Conservation (phyloP, 129 eudicot genomes). For the Erigeron canadensis region DNA sequence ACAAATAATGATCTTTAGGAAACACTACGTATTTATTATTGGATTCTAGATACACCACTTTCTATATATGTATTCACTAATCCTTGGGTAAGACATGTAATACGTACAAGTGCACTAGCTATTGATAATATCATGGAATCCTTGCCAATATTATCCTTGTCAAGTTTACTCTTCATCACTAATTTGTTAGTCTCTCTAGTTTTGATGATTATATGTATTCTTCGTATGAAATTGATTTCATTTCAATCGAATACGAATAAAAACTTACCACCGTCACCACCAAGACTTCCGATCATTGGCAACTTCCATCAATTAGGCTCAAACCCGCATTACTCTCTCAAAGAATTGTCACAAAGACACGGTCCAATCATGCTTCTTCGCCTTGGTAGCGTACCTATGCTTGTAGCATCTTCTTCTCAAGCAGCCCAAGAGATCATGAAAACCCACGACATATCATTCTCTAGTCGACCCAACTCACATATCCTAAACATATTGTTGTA, state of each 20-base stretch:
- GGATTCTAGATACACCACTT: no score
- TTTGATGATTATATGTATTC: neutral
- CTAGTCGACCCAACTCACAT: conserved; percentile 26
- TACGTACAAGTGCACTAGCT: no score
- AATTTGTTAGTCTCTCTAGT: neutral
- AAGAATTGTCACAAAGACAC: conserved; percentile 30
- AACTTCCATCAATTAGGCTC: conserved; percentile 48
- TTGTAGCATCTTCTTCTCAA: conserved; percentile 28
- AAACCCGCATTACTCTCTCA: conserved; percentile 37
- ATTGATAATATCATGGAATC: neutral
- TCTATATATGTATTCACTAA: no score
- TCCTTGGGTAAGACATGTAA: no score
- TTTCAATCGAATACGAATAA: neutral
- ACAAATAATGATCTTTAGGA: no score
- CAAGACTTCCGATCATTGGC: conserved; percentile 43
- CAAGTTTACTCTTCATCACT: neutral
- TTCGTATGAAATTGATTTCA: neutral
- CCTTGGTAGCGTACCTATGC: conserved; percentile 30
- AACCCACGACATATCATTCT: conserved; percentile 30
- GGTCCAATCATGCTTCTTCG: conserved; percentile 45
- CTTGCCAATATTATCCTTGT: neutral
- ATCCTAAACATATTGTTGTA: conserved; percentile 15
- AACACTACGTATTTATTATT: no score
- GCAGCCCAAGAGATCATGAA: conserved; percentile 39
- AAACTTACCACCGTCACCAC: conserved; percentile 48